Percentiles rank a stretch among this genome's conserved stretches.
phyloP scores from a whole-genome alignment of 768 basidiomycete species.

The Kwoniella heveanensis region DNA sequence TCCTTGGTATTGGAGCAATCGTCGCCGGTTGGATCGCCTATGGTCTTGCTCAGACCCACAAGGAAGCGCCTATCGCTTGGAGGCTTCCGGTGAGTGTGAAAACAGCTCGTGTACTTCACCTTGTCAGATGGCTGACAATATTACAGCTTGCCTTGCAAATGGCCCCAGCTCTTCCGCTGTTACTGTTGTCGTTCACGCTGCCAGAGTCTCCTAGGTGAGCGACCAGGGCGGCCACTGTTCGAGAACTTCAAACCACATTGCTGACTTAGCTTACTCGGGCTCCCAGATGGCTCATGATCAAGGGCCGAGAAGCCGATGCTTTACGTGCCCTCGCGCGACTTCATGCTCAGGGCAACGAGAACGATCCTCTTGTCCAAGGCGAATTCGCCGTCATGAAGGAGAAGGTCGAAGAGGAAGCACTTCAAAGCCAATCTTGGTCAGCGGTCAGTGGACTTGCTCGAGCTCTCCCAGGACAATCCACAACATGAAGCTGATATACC shows the following conservation, averaged over 20 bases:
- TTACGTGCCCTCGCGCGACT: conserved; percentile 74
- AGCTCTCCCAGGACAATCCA: no score
- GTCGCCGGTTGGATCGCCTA: conserved; percentile 82
- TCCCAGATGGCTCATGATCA: conserved; percentile 78
- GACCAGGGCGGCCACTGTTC: not conserved
- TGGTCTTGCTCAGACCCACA: conserved; percentile 62
- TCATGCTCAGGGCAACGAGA: conserved; percentile 72
- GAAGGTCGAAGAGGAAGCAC: conserved; percentile 64
- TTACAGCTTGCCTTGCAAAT: conserved; percentile 60
- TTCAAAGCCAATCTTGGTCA: conserved; percentile 59
- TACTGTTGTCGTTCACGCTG: conserved; percentile 67
- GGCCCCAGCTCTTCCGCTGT: conserved; percentile 44
- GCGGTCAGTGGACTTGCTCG: conserved; percentile 23
- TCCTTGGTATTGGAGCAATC: conserved; percentile 77
- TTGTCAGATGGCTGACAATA: conserved; percentile 64
- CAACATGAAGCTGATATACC: not conserved
- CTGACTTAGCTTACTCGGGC: no score
- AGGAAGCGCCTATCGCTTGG: conserved; percentile 27
- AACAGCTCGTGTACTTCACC: not conserved
- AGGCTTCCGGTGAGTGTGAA: conserved; percentile 22
- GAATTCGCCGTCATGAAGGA: conserved; percentile 69
- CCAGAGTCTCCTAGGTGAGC: conserved; percentile 71
- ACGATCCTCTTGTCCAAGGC: conserved; percentile 58
- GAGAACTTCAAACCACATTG: not conserved
- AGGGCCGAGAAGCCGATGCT: conserved; percentile 72